These are phyloP conservation scores for Zoysia pacifica DNA, from an alignment of 176 grass and related monocot genomes.

Conservation along the genomic window DNA sequence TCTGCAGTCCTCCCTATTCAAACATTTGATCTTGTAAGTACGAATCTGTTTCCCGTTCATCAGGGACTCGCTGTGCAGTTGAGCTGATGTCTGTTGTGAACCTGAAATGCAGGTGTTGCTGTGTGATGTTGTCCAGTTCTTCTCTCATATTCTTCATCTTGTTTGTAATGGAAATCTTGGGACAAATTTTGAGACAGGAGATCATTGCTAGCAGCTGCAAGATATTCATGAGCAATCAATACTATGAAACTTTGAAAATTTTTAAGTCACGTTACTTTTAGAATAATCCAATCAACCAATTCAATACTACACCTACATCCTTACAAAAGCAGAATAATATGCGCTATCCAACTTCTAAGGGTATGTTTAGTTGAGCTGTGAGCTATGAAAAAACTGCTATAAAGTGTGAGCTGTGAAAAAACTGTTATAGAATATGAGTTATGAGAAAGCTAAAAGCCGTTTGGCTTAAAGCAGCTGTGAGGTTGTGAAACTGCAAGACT, in stretches of 20 bases:
- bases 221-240: background rate
- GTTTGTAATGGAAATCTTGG: background rate
- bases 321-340: background rate
- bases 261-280: background rate
- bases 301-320: background rate
- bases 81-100: background rate
- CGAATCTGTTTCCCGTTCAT: background rate
- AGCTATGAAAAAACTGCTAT: too few species aligned
- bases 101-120: background rate
- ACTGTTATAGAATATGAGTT: too few species aligned
- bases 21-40: background rate
- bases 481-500: too few species aligned
- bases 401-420: too few species aligned
- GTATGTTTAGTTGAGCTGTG: too few species aligned
- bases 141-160: slow-evolving; percentile 26
- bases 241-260: background rate
- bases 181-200: background rate
- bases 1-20: background rate
- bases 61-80: background rate
- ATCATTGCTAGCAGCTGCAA: slow-evolving; percentile 16
- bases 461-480: too few species aligned
- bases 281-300: background rate
- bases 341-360: background rate
- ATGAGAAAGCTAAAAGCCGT: too few species aligned
- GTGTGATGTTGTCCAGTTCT: background rate